These are phyloP conservation scores for Sporobolomyces pararoseus DNA, from an alignment of 768 basidiomycete genomes.

Conservation along the genomic window DNA sequence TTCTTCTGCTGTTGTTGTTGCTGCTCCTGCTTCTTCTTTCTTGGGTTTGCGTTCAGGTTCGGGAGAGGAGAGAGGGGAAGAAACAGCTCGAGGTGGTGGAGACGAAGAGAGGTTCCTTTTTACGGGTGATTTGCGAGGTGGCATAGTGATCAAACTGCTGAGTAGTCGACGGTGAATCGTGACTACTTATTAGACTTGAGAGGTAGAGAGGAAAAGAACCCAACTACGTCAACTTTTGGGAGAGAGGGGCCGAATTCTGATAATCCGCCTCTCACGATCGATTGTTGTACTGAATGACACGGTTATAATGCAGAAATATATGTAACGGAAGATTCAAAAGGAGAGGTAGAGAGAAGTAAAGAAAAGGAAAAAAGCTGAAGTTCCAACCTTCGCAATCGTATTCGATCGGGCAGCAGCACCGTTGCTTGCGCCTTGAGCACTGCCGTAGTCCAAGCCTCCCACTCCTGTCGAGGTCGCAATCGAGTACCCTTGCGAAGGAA, in stretches of 20 bases:
- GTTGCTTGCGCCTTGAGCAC: background rate
- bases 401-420: no score
- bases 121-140: constrained; percentile 1
- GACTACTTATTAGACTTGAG: background rate
- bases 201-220: background rate
- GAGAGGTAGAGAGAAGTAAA: no score
- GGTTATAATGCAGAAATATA: no score
- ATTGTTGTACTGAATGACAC: no score
- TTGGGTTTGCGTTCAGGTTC: background rate
- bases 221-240: no score
- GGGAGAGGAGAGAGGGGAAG: constrained; percentile 16
- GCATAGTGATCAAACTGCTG: background rate
- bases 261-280: constrained; percentile 5
- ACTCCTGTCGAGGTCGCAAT: constrained; percentile 26
- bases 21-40: background rate
- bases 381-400: background rate
- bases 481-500: constrained; percentile 22
- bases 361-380: background rate
- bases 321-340: background rate
- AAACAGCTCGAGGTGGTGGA: background rate
- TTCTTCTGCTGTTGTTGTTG: background rate
- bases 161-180: background rate
- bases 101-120: background rate
- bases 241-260: no score
- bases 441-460: constrained; percentile 31